Evolutionary conservation across 148 eudicot species (phyloP).

Genomic region (Chenopodium formosanum): DNA sequence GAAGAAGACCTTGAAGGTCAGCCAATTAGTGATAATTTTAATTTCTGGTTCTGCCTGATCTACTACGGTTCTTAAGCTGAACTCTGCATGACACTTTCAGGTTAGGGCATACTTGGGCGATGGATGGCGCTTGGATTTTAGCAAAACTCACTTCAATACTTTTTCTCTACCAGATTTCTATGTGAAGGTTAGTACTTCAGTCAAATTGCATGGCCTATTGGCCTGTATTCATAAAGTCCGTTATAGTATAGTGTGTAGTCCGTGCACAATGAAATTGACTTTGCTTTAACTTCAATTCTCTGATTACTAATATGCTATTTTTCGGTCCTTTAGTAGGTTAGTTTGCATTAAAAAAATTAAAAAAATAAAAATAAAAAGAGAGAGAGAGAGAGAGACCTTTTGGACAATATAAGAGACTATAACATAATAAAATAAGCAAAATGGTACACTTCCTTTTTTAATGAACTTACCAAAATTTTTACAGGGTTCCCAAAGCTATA

Average conservation of each 20-base stretch:
- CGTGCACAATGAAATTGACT: background rate
- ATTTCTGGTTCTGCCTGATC: background rate
- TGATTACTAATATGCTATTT: background rate
- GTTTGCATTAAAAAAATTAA: background rate
- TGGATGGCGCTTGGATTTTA: conserved; percentile 79
- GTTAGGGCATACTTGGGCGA: conserved; percentile 74
- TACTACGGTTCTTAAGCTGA: conserved; percentile 1
- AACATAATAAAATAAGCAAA: background rate
- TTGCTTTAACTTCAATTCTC: background rate
- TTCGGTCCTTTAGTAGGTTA: background rate
- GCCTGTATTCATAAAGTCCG: background rate
- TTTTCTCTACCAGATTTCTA: conserved; percentile 90
- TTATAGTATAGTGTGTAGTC: background rate
- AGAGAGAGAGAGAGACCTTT: background rate
- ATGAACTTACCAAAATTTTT: background rate
- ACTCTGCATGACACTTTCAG: conserved; percentile 28
- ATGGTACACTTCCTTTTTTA: background rate
- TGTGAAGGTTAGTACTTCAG: conserved; percentile 52
- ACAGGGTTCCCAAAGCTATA: background rate
- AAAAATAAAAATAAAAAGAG: too few species aligned
- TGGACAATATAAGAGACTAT: background rate
- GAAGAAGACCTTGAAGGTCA: conserved; percentile 58
- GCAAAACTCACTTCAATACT: conserved; percentile 67
- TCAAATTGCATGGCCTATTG: background rate
- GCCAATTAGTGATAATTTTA: background rate